Conservation (phyloP, 768 basidiomycete genomes). For the Butyriboletus loyo region DNA sequence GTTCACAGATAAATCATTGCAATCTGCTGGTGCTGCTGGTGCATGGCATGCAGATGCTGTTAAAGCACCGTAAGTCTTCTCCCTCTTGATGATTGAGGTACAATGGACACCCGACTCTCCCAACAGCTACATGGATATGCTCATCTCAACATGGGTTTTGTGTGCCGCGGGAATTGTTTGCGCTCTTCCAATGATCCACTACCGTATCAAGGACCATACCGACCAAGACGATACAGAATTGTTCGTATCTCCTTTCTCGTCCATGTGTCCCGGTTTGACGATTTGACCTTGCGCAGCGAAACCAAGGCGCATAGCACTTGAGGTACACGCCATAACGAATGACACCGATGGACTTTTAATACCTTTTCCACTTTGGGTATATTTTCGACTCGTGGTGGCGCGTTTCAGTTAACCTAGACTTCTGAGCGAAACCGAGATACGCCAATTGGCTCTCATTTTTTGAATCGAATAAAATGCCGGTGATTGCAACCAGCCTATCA, state of each 20-base stretch:
- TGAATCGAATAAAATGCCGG: background rate
- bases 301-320: background rate
- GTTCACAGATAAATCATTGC: slow-evolving; percentile 63
- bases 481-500: too few relatives aligned
- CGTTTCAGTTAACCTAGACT: background rate
- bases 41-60: slow-evolving; percentile 70
- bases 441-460: background rate
- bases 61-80: slow-evolving; percentile 50
- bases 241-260: slow-evolving; percentile 31
- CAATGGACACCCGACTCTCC: background rate
- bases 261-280: background rate
- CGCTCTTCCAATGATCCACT: slow-evolving; percentile 71
- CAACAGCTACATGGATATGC: slow-evolving; percentile 61
- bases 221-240: slow-evolving; percentile 50
- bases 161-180: slow-evolving; percentile 61
- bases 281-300: slow-evolving; percentile 10
- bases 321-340: background rate
- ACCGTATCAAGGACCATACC: slow-evolving; percentile 62
- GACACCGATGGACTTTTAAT: background rate
- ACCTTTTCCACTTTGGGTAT: background rate
- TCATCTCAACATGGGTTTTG: slow-evolving; percentile 72
- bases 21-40: slow-evolving; percentile 74
- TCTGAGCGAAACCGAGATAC: background rate
- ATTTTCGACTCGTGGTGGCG: background rate
- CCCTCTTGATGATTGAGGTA: background rate